Evolutionary conservation across 129 eudicot species (phyloP), one percentile per base, ranked within the genome.

Genomic region (Escallonia rubra): DNA sequence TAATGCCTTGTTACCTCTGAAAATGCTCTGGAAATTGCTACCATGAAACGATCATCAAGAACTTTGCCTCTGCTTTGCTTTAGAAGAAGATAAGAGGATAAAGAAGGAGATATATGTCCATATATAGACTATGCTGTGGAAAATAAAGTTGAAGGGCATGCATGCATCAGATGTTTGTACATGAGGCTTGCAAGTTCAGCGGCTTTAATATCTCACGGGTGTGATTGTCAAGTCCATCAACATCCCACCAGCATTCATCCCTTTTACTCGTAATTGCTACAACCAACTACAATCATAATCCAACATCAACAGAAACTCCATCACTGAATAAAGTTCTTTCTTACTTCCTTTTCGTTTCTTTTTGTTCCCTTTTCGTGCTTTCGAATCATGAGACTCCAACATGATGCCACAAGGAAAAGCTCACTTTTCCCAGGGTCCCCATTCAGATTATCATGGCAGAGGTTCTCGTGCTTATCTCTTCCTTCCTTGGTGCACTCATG

Each of bases 231-330:
- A 13, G 38, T 46, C 74, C 72, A 64, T 51, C 51, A 60, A 62
- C 60, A 50, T 57, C 68, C 50, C 74, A 72, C 73, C 74, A 40
- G 59, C 57, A 55, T 68, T 63, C 55, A 64, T 67, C 42, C 47
- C 70, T 78, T 72, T 76, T 53, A 42, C n/a, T 46, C 61, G 68
- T 52, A 67, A 62, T 76, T 72, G 70, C 83, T 69, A 67, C 75
- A 23, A 23, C 34, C 34, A 23, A 1, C 34, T 23, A n/a, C n/a
- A 23, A 23, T 73, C 41, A 41, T 16, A 51, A 50, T 38, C 48
- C 63, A 56, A 45, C 61, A 68, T n/a, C 47, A 43, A 43, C 4
- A 43, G 47, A 46, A 47, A 69, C 44, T 49, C 5, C 34, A 23
- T 23, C 34, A 23, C 34, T 23, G 1, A 23, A 23, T 23, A 23